A percentile compares a stretch with the other conserved stretches of the same genome.
phyloP scores from a whole-genome alignment of 129 eudicot species.

The Saposhnikovia divaricata region DNA sequence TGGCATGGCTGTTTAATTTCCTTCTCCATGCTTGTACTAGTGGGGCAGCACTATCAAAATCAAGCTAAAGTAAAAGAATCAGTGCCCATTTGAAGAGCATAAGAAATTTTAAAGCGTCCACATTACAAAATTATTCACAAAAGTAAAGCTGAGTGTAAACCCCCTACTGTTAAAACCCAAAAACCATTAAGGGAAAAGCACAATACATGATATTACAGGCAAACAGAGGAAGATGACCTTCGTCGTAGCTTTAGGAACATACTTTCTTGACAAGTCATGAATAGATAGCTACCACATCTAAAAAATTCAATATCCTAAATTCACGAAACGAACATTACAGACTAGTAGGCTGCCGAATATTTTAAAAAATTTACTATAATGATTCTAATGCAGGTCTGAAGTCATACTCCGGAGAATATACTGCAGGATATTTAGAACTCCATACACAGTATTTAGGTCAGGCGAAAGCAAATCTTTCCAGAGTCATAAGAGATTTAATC shows the following conservation, averaged over 20 bases:
- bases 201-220: not conserved
- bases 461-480: not conserved
- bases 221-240: not conserved
- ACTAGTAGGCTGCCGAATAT: not conserved
- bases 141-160: not conserved
- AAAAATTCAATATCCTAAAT: not conserved
- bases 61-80: conserved; percentile 41
- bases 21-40: conserved; percentile 93
- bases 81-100: not conserved
- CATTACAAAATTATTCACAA: not conserved
- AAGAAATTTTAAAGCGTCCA: not conserved
- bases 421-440: not conserved
- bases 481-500: too few relatives aligned
- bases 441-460: not conserved
- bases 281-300: not conserved
- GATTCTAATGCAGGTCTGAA: not conserved
- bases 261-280: not conserved
- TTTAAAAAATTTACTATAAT: too few relatives aligned
- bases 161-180: not conserved
- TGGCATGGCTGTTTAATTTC: conserved; percentile 72
- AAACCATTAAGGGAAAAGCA: not conserved
- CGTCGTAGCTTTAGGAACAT: not conserved
- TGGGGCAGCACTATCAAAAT: conserved; percentile 87
- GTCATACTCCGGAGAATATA: not conserved
- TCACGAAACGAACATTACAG: not conserved